Conservation (phyloP, 257 asterid genomes). For the Solanum bukasovii region DNA sequence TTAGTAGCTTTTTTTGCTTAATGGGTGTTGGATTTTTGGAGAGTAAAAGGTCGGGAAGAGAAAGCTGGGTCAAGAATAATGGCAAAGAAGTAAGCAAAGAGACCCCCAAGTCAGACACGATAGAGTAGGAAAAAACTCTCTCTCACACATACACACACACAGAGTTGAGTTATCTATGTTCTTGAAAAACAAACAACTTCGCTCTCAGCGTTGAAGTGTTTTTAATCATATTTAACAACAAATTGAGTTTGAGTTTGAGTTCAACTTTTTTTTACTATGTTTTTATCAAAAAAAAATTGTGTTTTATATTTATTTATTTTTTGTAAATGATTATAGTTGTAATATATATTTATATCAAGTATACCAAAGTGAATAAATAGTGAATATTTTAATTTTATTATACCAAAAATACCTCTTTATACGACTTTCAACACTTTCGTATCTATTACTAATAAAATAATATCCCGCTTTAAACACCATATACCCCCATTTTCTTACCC, state of each 20-base stretch:
- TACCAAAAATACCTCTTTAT: background rate
- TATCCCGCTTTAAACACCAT: background rate
- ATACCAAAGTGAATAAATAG: background rate
- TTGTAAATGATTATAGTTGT: background rate
- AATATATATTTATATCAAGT: background rate
- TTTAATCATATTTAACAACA: background rate
- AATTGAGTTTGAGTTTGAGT: background rate
- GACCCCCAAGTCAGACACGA: background rate
- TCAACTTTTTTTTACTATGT: background rate
- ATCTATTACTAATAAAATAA: background rate
- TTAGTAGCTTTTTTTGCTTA: background rate
- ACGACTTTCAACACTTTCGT: background rate
- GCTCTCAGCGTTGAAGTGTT: background rate
- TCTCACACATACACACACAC: background rate
- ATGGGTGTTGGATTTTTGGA: background rate
- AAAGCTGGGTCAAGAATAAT: background rate
- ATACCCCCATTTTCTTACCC: background rate
- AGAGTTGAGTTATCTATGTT: background rate
- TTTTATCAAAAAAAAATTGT: background rate
- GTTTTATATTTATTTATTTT: background rate
- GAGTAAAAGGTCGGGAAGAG: background rate
- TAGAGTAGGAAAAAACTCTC: background rate
- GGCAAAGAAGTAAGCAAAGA: background rate
- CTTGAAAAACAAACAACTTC: background rate
- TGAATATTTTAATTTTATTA: background rate